phyloP scores from a whole-genome alignment of 2,329 filamentous ascomycete species.

The Arthrobotrys megalospora region DNA sequence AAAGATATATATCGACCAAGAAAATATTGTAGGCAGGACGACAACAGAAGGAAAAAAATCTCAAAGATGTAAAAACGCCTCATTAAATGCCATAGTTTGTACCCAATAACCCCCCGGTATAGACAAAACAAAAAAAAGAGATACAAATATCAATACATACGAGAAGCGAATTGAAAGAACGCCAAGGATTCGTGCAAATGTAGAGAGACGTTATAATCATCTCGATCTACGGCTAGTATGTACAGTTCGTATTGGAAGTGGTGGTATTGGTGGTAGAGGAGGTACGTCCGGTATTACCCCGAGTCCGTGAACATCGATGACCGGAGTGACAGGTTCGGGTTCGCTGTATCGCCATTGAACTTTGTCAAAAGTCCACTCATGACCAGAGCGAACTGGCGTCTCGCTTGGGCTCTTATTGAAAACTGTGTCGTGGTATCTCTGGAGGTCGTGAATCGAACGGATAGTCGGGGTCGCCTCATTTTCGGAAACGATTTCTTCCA shows the following conservation, averaged over 20 bases:
- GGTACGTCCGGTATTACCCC: slow-evolving; percentile 56
- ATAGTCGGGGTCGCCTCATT: slow-evolving; percentile 31
- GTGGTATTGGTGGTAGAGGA: slow-evolving; percentile 43
- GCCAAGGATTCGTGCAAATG: slow-evolving; percentile 25
- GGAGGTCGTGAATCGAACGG: slow-evolving; percentile 51
- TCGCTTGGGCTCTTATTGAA: slow-evolving; percentile 14
- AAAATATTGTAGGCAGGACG: background rate
- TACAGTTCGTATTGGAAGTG: slow-evolving; percentile 43
- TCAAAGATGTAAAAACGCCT: slow-evolving; percentile 44
- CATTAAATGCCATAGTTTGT: slow-evolving; percentile 53
- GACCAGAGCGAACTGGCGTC: slow-evolving; percentile 3
- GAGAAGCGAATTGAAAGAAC: slow-evolving; percentile 32
- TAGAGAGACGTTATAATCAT: slow-evolving; percentile 39
- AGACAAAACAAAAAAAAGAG: slow-evolving; percentile 5
- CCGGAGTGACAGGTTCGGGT: slow-evolving; percentile 39
- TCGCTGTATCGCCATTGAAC: slow-evolving; percentile 59
- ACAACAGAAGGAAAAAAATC: slow-evolving; percentile 1
- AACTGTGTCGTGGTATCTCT: slow-evolving; percentile 47
- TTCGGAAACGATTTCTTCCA: slow-evolving; percentile 52
- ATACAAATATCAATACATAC: slow-evolving; percentile 45
- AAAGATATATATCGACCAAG: slow-evolving; percentile 11
- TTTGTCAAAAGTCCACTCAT: slow-evolving; percentile 59
- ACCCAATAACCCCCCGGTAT: slow-evolving; percentile 33
- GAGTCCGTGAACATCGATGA: slow-evolving; percentile 46
- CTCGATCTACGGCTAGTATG: slow-evolving; percentile 52